Evolutionary conservation across 2,329 filamentous ascomycete species (phyloP).

Genomic region (Neobulgaria alba): DNA sequence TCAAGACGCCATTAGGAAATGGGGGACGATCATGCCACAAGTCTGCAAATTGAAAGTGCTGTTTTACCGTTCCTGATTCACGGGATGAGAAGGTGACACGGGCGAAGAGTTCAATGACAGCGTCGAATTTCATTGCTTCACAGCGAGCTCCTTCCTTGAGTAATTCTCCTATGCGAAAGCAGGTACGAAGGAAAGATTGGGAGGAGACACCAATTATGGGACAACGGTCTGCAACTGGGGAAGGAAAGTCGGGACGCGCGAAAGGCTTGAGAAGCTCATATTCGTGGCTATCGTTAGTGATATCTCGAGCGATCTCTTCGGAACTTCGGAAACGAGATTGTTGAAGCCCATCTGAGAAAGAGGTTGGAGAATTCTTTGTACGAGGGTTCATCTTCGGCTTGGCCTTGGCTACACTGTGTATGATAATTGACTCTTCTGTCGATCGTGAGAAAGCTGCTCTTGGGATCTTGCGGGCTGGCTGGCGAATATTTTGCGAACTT

Average conservation of each 20-base stretch:
- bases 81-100: constrained; percentile 49
- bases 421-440: neutral
- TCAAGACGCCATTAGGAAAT: constrained; percentile 38
- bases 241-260: constrained; percentile 42
- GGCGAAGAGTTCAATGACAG: constrained; percentile 57
- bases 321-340: no score
- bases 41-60: constrained; percentile 57
- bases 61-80: constrained; percentile 39
- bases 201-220: constrained; percentile 44
- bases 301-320: no score
- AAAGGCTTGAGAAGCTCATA: constrained; percentile 34
- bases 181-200: constrained; percentile 42
- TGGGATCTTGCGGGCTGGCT: no score
- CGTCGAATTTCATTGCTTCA: constrained; percentile 38
- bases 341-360: no score
- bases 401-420: neutral
- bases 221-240: constrained; percentile 40
- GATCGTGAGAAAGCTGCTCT: no score
- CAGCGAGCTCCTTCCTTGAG: constrained; percentile 37
- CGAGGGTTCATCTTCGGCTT: neutral
- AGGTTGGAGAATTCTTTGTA: neutral
- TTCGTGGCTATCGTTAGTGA: constrained; percentile 22
- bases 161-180: constrained; percentile 57
- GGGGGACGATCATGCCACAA: constrained; percentile 51
- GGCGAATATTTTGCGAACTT: no score